Conservation (phyloP, 2,329 filamentous ascomycete genomes). For the Kalmusia sp. region DNA sequence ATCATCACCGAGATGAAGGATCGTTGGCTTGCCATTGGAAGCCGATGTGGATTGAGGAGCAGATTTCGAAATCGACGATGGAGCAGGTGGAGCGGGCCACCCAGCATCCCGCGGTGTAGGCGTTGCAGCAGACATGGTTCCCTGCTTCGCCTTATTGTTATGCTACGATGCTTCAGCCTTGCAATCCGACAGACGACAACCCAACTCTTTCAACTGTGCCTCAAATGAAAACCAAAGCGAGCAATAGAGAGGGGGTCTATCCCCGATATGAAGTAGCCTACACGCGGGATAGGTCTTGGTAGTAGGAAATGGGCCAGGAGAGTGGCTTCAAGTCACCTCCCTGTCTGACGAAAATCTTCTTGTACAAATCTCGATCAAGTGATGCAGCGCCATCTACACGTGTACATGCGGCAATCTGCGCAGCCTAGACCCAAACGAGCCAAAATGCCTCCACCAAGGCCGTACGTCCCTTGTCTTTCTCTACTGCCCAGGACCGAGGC, state of each 20-base stretch:
- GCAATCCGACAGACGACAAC: too few relatives aligned
- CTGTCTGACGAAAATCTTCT: slow-evolving; percentile 1
- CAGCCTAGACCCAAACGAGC: background rate
- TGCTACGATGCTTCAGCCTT: too few relatives aligned
- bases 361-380: background rate
- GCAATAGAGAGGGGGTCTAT: too few relatives aligned
- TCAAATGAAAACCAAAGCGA: too few relatives aligned
- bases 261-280: too few relatives aligned
- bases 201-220: too few relatives aligned
- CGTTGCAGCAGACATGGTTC: slow-evolving; percentile 30
- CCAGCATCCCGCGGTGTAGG: slow-evolving; percentile 35
- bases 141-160: too few relatives aligned
- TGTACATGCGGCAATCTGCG: slow-evolving; percentile 11
- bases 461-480: too few relatives aligned
- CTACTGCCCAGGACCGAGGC: too few relatives aligned
- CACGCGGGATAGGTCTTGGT: too few relatives aligned
- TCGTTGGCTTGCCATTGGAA: slow-evolving; percentile 38
- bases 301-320: background rate
- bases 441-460: background rate
- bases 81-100: slow-evolving; percentile 10
- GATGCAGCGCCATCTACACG: slow-evolving; percentile 15
- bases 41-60: background rate
- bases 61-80: too few relatives aligned
- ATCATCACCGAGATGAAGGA: slow-evolving; percentile 54
- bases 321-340: slow-evolving; percentile 2